phyloP scores from a whole-genome alignment of 1,284 basidiomycete species.

The Ceratorhiza oryzae-sativae region DNA sequence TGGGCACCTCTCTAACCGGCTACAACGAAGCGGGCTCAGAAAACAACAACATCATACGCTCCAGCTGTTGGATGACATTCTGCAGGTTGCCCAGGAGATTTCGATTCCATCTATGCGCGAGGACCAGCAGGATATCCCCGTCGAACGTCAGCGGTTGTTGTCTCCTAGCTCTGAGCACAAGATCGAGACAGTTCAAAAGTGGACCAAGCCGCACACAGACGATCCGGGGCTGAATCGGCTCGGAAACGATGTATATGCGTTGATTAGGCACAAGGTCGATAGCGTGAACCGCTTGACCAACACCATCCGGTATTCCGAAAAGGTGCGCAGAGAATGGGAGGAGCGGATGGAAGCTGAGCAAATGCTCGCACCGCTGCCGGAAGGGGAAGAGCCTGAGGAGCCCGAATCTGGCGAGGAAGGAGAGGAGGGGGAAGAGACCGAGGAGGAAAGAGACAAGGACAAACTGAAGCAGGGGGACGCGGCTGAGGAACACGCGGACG shows the following conservation, averaged over 20 bases:
- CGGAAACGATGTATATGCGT: conserved; percentile 83
- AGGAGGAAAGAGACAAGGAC: conserved; percentile 46
- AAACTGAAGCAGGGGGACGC: conserved; percentile 47
- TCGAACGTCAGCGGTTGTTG: conserved; percentile 89
- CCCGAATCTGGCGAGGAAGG: conserved; percentile 51
- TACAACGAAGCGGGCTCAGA: conserved; percentile 63
- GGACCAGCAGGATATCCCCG: conserved; percentile 87
- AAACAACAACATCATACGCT: conserved; percentile 77
- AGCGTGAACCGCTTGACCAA: conserved; percentile 97
- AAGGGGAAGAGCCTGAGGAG: conserved; percentile 55
- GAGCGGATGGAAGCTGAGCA: conserved; percentile 75
- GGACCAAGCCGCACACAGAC: conserved; percentile 84
- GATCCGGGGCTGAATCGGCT: conserved; percentile 86
- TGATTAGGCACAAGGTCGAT: conserved; percentile 93
- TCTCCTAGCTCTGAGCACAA: conserved; percentile 86
- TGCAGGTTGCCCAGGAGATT: conserved; percentile 81
- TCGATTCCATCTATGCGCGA: conserved; percentile 90
- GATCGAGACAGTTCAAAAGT: conserved; percentile 79
- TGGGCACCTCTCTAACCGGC: conserved; percentile 37
- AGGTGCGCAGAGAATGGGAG: conserved; percentile 97
- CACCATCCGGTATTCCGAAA: conserved; percentile 96
- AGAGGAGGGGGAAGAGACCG: conserved; percentile 52
- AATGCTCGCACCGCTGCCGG: conserved; percentile 66
- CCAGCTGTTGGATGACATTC: conserved; percentile 84
- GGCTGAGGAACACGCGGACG: conserved; percentile 52